Evolutionary conservation across 2,329 filamentous ascomycete genomes (phyloP), one percentile per base, ranked within the genome.

Genomic region (Talaromyces sp.): DNA sequence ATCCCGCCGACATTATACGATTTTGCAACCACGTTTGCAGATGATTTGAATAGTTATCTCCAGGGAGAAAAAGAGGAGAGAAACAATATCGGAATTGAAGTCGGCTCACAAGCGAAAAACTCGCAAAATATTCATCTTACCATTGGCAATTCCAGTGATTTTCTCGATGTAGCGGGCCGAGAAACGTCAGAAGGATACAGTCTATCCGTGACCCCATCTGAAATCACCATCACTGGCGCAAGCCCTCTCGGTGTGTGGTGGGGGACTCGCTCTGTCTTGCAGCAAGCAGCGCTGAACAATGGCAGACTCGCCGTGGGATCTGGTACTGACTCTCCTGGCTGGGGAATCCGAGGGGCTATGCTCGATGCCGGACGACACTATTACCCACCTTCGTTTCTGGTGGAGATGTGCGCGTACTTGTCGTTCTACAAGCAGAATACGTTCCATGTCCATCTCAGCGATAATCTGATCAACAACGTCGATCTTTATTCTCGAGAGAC

Each of bases 351-450:
- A 9, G 82, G 81, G 10, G 76, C 75, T 59, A 78, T 81, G 77
- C 75, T 85, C 12, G 83, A 85, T 61, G 77, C 69, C 12, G 83
- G 76, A 1, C 77, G 83, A 7, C 80, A 85, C 65, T 85, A 78
- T 63, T 85, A 85, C 63, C 80, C 83, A 2, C 72, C 77, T 4
- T 75, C 80, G 40, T 85, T 85, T 62, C 64, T 85, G 23, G 70
- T 76, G 30, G 82, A 85, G 31, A 73, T 85, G 68, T 85, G 83
- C 69, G 75, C 79, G 3, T 85, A 84, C 67, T 78, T 84, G 65
- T 84, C 82, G 55, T 85, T 82, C 69, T 85, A 83, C 73, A 85
- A 85, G 67, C 82, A 85, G 63, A 85, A 85, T 65, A 78, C 76
- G 0, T 81, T 85, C 60, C 83, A 85, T 54, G 60, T 85, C 4